Base-by-base conservation (phyloP, 768 basidiomycete genomes). In the Dacryopinax primogenitus region DNA sequence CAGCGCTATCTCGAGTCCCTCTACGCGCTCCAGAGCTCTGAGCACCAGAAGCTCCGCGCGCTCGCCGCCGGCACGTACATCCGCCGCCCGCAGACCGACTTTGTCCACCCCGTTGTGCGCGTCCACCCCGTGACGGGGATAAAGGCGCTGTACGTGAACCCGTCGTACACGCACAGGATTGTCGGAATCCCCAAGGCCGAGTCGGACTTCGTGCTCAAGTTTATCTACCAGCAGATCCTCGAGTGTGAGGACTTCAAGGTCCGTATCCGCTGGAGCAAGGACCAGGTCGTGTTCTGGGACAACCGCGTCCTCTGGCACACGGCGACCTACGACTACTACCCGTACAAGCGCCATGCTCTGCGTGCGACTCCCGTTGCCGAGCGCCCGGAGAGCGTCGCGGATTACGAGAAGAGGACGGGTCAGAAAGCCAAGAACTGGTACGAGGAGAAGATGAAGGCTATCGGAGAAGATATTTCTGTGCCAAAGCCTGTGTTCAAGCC, bases 291-390 rank as follows among this genome's bases (percentile, higher is more conserved):
- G 15, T 73, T 76, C 67, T 76, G 76, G 76, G 72, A 75, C 70
- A 77, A 76, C 67, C 64, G 72, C 39, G 66, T 68, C 7, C 72
- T 70, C 15, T 71, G 73, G 63, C 77, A 78, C 66, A 70, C 71
- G 18, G 77, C 76, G 4, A 74, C 74, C 0, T 75, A 73, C 68
- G 78, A 79, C 66, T 78, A 78, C 69, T 2, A 63, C 71, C 28
- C 76, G 76, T 66, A 75, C 76, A 70, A 71, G n/a, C 68, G 74
- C 39, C 74, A 75, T 64, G 74, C 72, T 61, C 68, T 73, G 13
- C 70, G 75, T 33, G 74, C 75, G 30, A 76, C 75, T 0, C 75
- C 75, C 16, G 72, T 73, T 28, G 75, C 68, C n/a, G 75, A 76
- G 66, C 69, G 68, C 33, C 75, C 75, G 1, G 66, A 73, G 36